Conservation (phyloP, 352 stramenopile species). For the Phytophthora brassicae region DNA sequence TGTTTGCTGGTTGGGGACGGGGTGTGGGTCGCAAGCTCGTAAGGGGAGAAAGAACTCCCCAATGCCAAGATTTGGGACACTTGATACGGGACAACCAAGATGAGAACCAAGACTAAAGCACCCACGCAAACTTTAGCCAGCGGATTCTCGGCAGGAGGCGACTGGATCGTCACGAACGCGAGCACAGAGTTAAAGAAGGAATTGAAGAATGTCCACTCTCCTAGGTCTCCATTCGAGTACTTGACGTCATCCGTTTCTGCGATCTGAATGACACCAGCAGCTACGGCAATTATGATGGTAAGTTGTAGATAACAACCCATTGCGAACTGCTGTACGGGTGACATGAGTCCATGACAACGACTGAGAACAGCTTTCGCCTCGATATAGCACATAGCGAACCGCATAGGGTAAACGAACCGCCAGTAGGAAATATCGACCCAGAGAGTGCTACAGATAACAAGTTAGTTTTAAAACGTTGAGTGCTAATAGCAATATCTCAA, state of each 20-base stretch:
- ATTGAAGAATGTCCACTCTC: slow-evolving; percentile 88
- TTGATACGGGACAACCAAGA: slow-evolving; percentile 83
- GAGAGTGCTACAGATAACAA: slow-evolving; percentile 44
- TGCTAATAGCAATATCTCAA: neutral
- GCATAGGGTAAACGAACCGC: slow-evolving; percentile 79
- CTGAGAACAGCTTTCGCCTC: slow-evolving; percentile 72
- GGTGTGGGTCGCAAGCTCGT: slow-evolving; percentile 64
- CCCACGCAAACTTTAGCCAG: slow-evolving; percentile 79
- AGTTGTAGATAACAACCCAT: slow-evolving; percentile 81
- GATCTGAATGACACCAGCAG: slow-evolving; percentile 82
- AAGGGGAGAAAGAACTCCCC: slow-evolving; percentile 74
- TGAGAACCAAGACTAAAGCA: slow-evolving; percentile 75
- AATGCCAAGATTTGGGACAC: slow-evolving; percentile 76
- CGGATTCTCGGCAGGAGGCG: slow-evolving; percentile 74
- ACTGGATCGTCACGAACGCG: slow-evolving; percentile 85
- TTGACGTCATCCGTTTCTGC: slow-evolving; percentile 65
- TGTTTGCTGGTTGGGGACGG: slow-evolving; percentile 58
- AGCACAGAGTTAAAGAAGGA: slow-evolving; percentile 86
- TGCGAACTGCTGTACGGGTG: slow-evolving; percentile 76
- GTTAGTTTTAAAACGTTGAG: neutral
- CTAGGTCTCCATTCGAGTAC: slow-evolving; percentile 42
- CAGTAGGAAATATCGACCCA: slow-evolving; percentile 73
- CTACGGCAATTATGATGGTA: slow-evolving; percentile 71
- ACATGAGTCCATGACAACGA: slow-evolving; percentile 75
- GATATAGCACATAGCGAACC: slow-evolving; percentile 82